Conservation (phyloP, 2,329 filamentous ascomycete species). For the Beauveria medogensis region DNA sequence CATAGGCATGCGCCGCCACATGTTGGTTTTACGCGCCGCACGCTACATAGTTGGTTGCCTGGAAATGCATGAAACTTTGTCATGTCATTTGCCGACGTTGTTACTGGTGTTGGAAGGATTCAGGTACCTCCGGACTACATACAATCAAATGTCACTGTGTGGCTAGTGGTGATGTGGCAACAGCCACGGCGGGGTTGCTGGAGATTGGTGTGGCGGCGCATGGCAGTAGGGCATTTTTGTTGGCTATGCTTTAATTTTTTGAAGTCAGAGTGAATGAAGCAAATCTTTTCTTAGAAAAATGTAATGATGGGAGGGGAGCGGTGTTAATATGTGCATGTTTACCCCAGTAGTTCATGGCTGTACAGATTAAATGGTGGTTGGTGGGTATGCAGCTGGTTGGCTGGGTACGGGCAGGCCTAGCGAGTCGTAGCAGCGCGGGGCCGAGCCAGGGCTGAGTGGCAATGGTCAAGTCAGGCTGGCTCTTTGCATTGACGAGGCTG, state of each 20-base stretch:
- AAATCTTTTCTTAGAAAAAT: background rate
- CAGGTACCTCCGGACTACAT: background rate
- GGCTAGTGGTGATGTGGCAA: background rate
- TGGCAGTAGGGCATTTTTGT: background rate
- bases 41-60: background rate
- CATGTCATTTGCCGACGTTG: background rate
- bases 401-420: too few relatives aligned
- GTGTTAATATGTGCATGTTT: background rate
- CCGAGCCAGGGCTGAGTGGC: background rate
- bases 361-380: too few relatives aligned
- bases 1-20: background rate
- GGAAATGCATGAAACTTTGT: background rate
- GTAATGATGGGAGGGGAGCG: background rate
- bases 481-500: background rate
- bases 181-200: slow-evolving; percentile 4
- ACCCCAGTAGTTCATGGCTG: background rate
- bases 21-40: background rate
- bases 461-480: background rate
- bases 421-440: background rate
- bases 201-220: background rate
- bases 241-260: background rate
- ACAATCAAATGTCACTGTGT: background rate
- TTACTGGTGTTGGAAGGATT: background rate
- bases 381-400: too few relatives aligned
- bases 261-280: background rate